Conservation (phyloP, 225 moss, liverwort and hornwort species). For the Pseudoscleropodium purum region DNA sequence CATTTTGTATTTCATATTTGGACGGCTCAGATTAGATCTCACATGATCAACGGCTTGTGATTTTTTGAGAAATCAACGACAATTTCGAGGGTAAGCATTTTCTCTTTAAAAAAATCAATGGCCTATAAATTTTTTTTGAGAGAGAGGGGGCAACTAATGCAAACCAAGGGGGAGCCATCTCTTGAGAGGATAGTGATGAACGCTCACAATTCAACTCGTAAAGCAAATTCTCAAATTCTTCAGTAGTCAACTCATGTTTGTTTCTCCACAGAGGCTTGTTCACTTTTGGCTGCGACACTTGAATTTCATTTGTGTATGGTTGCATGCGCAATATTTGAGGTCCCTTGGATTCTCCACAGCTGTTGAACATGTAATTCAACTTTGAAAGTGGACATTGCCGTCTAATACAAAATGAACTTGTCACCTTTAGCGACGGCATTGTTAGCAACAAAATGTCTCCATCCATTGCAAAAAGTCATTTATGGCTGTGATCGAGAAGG, state of each 20-base stretch:
- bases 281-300: background rate
- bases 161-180: too few relatives aligned
- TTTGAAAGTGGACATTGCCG: background rate
- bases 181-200: background rate
- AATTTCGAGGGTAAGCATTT: too few relatives aligned
- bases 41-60: too few relatives aligned
- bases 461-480: background rate
- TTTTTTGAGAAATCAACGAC: too few relatives aligned
- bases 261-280: background rate
- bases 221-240: background rate
- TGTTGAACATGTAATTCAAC: background rate
- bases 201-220: background rate
- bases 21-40: too few relatives aligned
- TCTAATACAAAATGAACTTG: background rate
- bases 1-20: too few relatives aligned
- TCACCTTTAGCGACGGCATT: background rate
- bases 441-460: background rate
- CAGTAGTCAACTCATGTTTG: background rate
- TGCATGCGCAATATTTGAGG: background rate
- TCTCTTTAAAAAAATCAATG: too few relatives aligned
- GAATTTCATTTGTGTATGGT: background rate
- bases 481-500: background rate
- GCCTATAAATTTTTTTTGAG: too few relatives aligned
- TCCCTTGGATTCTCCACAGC: background rate
- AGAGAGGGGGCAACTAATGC: too few relatives aligned